These are phyloP conservation scores for Pichiaceae sp. DNA, from an alignment of 1,139 yeast genomes.

Conservation along the genomic window DNA sequence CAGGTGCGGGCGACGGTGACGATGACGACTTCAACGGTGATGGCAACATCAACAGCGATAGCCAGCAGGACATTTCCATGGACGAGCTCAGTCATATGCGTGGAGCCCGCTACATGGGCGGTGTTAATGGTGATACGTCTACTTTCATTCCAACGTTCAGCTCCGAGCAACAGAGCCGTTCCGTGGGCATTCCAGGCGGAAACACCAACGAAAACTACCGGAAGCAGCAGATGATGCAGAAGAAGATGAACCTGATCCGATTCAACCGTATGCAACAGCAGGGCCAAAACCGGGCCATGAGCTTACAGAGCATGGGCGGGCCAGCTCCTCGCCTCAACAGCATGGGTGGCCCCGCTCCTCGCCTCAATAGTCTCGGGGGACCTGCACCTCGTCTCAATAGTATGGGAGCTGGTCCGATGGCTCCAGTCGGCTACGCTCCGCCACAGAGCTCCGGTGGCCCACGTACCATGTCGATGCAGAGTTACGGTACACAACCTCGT, in stretches of 20 bases:
- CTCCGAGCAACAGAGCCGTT: background rate
- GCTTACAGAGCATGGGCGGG: conserved; percentile 29
- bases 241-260: conserved; percentile 39
- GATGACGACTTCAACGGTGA: conserved; percentile 12
- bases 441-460: conserved; percentile 1
- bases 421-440: background rate
- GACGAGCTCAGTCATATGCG: conserved; percentile 56
- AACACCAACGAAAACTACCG: conserved; percentile 50
- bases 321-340: conserved; percentile 3
- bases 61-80: conserved; percentile 35
- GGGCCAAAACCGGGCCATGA: conserved; percentile 35
- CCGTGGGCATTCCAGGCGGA: conserved; percentile 15
- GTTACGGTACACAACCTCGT: background rate
- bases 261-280: conserved; percentile 6
- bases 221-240: conserved; percentile 60
- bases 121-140: conserved; percentile 28
- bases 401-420: background rate
- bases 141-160: conserved; percentile 54
- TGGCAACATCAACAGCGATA: conserved; percentile 13
- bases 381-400: background rate
- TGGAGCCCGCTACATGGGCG: conserved; percentile 23
- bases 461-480: conserved; percentile 4
- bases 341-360: background rate
- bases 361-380: background rate
- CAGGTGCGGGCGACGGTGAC: conserved; percentile 1